phyloP scores from a whole-genome alignment of 2,329 filamentous ascomycete species.

The Fusarium sp. region DNA sequence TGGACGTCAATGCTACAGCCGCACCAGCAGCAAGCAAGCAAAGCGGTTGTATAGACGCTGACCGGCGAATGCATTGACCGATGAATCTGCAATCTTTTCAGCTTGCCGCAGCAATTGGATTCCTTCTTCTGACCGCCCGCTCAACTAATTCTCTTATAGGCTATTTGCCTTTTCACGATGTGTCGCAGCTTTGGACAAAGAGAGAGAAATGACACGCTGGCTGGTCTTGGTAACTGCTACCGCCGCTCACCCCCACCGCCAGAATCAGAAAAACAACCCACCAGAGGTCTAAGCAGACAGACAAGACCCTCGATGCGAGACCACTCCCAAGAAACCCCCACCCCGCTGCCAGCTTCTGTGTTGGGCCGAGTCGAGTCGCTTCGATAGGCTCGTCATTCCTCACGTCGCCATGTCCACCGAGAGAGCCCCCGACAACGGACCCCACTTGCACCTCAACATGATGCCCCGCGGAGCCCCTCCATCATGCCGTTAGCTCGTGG shows the following conservation, averaged over 20 bases:
- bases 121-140: neutral
- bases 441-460: slow-evolving; percentile 14
- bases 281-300: slow-evolving; percentile 18
- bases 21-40: slow-evolving; percentile 32
- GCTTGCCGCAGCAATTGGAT: neutral
- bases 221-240: slow-evolving; percentile 33
- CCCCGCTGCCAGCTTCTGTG: slow-evolving; percentile 8
- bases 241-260: slow-evolving; percentile 21
- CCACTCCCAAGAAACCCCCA: slow-evolving; percentile 19
- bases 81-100: neutral
- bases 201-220: slow-evolving; percentile 18
- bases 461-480: slow-evolving; percentile 27
- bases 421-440: slow-evolving; percentile 11
- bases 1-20: slow-evolving; percentile 26
- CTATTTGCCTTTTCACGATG: slow-evolving; percentile 15
- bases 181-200: slow-evolving; percentile 10
- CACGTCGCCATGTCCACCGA: slow-evolving; percentile 33
- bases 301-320: slow-evolving; percentile 4
- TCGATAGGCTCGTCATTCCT: slow-evolving; percentile 28
- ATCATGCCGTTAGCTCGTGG: slow-evolving; percentile 38
- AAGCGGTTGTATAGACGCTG: neutral
- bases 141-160: neutral
- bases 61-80: neutral
- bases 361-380: slow-evolving; percentile 24
- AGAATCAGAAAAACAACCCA: slow-evolving; percentile 2